These are phyloP conservation scores for Elasticomyces elasticus DNA, from an alignment of 495 filamentous ascomycete species.

Conservation along the genomic window DNA sequence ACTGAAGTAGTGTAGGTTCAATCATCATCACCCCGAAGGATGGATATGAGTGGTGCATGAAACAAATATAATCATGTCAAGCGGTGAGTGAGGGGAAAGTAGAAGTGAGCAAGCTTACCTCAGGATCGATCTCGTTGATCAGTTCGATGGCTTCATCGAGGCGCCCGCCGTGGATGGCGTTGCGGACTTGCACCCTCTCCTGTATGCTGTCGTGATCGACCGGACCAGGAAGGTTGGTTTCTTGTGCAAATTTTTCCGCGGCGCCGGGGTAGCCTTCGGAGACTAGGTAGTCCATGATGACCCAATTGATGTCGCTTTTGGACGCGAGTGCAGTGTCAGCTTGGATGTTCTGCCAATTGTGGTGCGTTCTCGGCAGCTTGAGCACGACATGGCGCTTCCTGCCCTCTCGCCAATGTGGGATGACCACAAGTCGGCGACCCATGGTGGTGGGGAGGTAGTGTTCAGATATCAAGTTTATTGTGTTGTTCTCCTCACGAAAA, in stretches of 20 bases:
- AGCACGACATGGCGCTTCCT: not conserved
- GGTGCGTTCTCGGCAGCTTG: not conserved
- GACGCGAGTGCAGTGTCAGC: conserved; percentile 28
- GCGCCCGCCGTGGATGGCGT: conserved; percentile 70
- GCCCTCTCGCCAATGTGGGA: conserved; percentile 1
- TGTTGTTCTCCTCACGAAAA: conserved; percentile 75
- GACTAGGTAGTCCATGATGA: conserved; percentile 96
- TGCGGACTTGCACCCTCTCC: conserved; percentile 66
- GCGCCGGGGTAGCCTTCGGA: conserved; percentile 91
- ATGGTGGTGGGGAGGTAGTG: not conserved
- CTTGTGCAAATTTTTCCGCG: conserved; percentile 83
- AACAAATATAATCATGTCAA: conserved; percentile 84
- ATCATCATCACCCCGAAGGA: conserved; percentile 60
- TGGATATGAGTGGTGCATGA: conserved; percentile 99
- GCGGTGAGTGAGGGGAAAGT: not conserved
- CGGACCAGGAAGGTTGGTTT: conserved; percentile 74
- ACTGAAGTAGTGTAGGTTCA: conserved; percentile 81
- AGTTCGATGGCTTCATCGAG: conserved; percentile 76
- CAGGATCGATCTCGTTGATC: conserved; percentile 81
- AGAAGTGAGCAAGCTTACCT: conserved; percentile 50
- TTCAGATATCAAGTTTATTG: conserved; percentile 34
- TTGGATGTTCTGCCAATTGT: not conserved
- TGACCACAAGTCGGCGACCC: not conserved
- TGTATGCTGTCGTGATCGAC: conserved; percentile 63
- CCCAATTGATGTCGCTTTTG: conserved; percentile 78